Evolutionary conservation across 2,329 filamentous ascomycete genomes (phyloP).

Genomic region (Talaromyces sp.): DNA sequence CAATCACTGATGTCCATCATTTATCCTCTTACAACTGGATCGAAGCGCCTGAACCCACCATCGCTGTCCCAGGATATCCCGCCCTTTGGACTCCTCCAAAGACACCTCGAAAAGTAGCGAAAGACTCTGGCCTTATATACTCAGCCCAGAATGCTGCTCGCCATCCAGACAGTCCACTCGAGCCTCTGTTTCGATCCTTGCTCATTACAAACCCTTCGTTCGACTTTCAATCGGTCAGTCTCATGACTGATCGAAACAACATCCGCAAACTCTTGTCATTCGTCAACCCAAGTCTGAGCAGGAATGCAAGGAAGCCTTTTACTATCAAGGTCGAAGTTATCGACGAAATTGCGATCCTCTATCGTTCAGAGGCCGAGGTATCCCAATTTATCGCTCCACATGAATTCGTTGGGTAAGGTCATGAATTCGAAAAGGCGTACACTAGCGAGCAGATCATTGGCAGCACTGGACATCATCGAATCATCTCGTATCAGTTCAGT

Average conservation of each 20-base stretch:
- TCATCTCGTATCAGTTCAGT: conserved; percentile 46
- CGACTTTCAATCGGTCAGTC: conserved; percentile 37
- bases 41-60: conserved; percentile 40
- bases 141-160: conserved; percentile 48
- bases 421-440: conserved; percentile 47
- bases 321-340: conserved; percentile 43
- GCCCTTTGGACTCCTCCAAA: conserved; percentile 37
- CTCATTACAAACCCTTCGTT: conserved; percentile 36
- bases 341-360: conserved; percentile 40
- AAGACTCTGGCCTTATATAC: conserved; percentile 39
- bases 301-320: conserved; percentile 34
- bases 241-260: conserved; percentile 49
- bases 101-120: conserved; percentile 24
- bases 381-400: conserved; percentile 29
- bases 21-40: conserved; percentile 54
- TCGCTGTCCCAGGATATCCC: conserved; percentile 48
- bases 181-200: conserved; percentile 48
- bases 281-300: conserved; percentile 29
- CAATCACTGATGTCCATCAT: conserved; percentile 31
- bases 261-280: conserved; percentile 51
- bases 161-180: conserved; percentile 43
- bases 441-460: conserved; percentile 34
- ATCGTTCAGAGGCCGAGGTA: conserved; percentile 32
- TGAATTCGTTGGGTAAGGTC: conserved; percentile 44
- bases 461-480: conserved; percentile 47